phyloP scores from a whole-genome alignment of 768 basidiomycete genomes.

The Leccinum disarticulatum region DNA sequence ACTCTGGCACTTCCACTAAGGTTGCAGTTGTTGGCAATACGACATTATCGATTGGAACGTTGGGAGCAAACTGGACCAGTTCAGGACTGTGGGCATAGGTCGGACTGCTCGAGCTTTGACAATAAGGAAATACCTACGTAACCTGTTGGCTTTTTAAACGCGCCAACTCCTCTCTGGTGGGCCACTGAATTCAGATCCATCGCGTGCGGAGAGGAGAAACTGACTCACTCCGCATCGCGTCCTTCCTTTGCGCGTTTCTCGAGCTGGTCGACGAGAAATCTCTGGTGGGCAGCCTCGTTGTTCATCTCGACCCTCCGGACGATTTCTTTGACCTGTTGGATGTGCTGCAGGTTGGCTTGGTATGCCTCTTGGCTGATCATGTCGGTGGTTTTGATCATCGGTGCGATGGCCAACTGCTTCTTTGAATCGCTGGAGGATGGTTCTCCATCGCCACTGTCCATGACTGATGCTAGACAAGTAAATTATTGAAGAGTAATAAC shows the following conservation, averaged over 20 bases:
- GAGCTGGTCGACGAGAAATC: constrained; percentile 36
- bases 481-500: too few relatives aligned
- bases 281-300: constrained; percentile 43
- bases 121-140: constrained; percentile 14
- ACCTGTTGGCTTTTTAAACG: constrained; percentile 14
- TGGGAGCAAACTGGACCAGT: constrained; percentile 16
- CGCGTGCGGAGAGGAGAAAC: not conserved
- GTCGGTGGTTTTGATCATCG: constrained; percentile 27
- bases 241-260: constrained; percentile 42
- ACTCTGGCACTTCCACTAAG: constrained; percentile 34
- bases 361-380: constrained; percentile 21
- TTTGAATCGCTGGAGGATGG: constrained; percentile 8
- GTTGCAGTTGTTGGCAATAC: constrained; percentile 35
- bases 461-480: constrained; percentile 4
- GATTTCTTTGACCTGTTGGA: constrained; percentile 32
- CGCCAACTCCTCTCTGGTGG: constrained; percentile 22
- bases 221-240: constrained; percentile 44
- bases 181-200: constrained; percentile 3
- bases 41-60: constrained; percentile 14
- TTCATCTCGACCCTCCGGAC: constrained; percentile 31
- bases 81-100: constrained; percentile 14
- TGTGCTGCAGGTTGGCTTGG: constrained; percentile 24
- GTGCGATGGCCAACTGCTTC: constrained; percentile 15
- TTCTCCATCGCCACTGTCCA: constrained; percentile 15
- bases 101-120: not conserved